These are phyloP conservation scores for Mrakia gelida DNA, from an alignment of 768 basidiomycete species.

Conservation along the genomic window DNA sequence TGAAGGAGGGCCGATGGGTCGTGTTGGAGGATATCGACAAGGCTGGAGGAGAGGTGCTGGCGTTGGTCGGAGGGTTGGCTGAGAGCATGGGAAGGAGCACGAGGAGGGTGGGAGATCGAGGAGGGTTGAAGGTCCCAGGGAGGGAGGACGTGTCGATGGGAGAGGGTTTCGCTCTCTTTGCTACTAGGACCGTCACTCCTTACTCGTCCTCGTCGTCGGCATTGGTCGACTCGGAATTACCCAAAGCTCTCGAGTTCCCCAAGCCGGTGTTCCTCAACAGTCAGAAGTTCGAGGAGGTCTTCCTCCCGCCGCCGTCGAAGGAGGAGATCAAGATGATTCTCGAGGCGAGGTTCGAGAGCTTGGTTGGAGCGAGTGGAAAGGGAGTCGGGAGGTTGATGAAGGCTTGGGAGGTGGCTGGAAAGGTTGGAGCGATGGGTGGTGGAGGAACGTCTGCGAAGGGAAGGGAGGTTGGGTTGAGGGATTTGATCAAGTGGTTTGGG, in stretches of 20 bases:
- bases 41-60: slow-evolving; percentile 82
- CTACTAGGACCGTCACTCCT: slow-evolving; percentile 66
- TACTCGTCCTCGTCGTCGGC: slow-evolving; percentile 36
- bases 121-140: slow-evolving; percentile 67
- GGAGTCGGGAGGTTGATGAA: slow-evolving; percentile 9
- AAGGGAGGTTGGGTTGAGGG: slow-evolving; percentile 59
- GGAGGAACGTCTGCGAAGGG: slow-evolving; percentile 45
- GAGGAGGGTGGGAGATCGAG: slow-evolving; percentile 63
- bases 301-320: slow-evolving; percentile 57
- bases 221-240: not conserved
- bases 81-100: slow-evolving; percentile 57
- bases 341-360: slow-evolving; percentile 58
- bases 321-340: slow-evolving; percentile 71
- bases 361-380: slow-evolving; percentile 43
- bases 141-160: slow-evolving; percentile 69
- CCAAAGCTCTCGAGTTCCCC: slow-evolving; percentile 51
- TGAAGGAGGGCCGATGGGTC: slow-evolving; percentile 87
- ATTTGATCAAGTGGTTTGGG: slow-evolving; percentile 76
- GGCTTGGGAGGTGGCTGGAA: slow-evolving; percentile 24
- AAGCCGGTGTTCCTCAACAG: slow-evolving; percentile 72
- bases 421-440: not conserved
- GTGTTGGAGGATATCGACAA: slow-evolving; percentile 89
- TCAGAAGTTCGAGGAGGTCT: slow-evolving; percentile 74
- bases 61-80: slow-evolving; percentile 74
- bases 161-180: slow-evolving; percentile 79